Percentiles rank a stretch among this genome's conserved stretches.
These are phyloP conservation scores for Periconia sp. DNA, from an alignment of 2,329 filamentous ascomycete genomes.

Conservation along the genomic window DNA sequence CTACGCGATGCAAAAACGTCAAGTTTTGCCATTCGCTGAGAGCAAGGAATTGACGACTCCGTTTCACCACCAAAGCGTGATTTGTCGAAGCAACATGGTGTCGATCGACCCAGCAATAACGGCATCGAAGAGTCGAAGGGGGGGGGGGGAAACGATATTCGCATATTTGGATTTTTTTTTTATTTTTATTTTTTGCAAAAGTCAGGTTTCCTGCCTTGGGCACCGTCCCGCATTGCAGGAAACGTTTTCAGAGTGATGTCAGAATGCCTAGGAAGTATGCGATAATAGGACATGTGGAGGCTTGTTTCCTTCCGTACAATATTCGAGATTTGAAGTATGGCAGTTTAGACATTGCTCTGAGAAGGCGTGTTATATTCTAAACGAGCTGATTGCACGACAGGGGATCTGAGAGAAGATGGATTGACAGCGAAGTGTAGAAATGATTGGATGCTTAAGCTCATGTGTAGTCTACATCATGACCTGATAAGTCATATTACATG, in stretches of 20 bases:
- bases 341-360: not conserved
- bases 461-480: too few species aligned
- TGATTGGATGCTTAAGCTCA: too few species aligned
- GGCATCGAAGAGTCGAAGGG: not conserved
- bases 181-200: not conserved
- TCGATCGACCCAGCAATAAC: constrained; percentile 9
- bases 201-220: not conserved
- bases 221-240: not conserved
- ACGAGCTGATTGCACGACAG: too few species aligned
- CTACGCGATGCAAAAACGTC: constrained; percentile 11
- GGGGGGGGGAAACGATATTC: not conserved
- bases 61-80: constrained; percentile 6
- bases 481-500: too few species aligned
- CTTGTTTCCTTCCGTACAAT: not conserved
- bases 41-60: constrained; percentile 18
- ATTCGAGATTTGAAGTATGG: not conserved
- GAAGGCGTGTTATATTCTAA: not conserved
- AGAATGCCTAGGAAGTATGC: not conserved
- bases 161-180: not conserved
- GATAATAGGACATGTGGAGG: not conserved
- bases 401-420: too few species aligned
- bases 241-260: not conserved
- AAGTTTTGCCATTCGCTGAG: constrained; percentile 13
- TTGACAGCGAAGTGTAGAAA: too few species aligned
- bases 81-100: constrained; percentile 17